Evolutionary conservation across 2,329 filamentous ascomycete species (phyloP).

Genomic region (Exophiala bonariae): DNA sequence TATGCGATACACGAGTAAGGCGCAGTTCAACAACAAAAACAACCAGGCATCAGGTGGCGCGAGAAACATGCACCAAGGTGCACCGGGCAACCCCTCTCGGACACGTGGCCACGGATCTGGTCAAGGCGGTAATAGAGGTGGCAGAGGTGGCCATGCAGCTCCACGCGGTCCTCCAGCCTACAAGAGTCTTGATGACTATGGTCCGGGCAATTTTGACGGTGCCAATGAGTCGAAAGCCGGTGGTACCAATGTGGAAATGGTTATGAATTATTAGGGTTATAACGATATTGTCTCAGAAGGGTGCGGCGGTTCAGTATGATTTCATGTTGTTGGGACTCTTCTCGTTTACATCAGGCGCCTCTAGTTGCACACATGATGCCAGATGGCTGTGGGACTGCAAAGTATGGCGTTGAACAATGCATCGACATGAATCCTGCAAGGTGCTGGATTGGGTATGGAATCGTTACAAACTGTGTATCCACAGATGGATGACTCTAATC

Average conservation of each 20-base stretch:
- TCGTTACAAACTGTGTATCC: no score
- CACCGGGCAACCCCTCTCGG: constrained; percentile 6
- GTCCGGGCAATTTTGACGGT: constrained; percentile 32
- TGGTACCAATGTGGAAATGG: constrained; percentile 21
- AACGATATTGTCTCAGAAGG: no score
- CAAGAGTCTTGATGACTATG: constrained; percentile 65
- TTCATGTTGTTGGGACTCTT: no score
- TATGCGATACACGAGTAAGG: constrained; percentile 23
- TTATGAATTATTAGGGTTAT: constrained; percentile 26
- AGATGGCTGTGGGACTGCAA: no score
- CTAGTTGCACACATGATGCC: no score
- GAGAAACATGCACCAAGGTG: constrained; percentile 10
- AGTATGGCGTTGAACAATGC: no score
- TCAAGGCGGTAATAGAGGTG: constrained; percentile 36
- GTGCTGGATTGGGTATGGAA: no score
- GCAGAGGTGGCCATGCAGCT: constrained; percentile 33
- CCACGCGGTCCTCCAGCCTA: constrained; percentile 52
- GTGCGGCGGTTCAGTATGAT: no score
- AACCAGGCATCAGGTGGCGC: constrained; percentile 12
- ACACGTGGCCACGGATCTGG: constrained; percentile 13
- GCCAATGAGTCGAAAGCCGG: constrained; percentile 22
- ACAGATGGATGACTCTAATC: no score
- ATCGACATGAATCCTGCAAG: no score
- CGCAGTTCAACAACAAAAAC: constrained; percentile 22
- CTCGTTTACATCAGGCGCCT: no score